These are phyloP conservation scores for Mortierella sp. DNA, from an alignment of 371 early-diverging fungal genomes.

Conservation along the genomic window DNA sequence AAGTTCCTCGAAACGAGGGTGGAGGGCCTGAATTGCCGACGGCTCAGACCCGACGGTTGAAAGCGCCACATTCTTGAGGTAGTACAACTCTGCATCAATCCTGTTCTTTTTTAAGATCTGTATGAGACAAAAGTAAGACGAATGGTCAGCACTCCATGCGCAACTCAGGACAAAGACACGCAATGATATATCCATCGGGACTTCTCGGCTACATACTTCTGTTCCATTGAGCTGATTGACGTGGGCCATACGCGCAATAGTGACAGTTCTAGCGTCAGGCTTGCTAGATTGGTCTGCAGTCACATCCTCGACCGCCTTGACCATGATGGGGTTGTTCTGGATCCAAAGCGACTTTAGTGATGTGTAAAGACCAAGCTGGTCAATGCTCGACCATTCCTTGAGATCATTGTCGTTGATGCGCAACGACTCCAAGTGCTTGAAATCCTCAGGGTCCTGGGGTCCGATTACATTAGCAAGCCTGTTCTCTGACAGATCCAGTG, in stretches of 20 bases:
- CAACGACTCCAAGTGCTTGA: slow-evolving; percentile 31
- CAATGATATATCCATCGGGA: no score
- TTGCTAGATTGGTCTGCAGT: background rate
- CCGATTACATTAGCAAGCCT: slow-evolving; percentile 24
- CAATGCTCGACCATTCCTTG: slow-evolving; percentile 42
- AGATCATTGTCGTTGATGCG: slow-evolving; percentile 38
- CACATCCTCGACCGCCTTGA: background rate
- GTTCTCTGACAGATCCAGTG: slow-evolving; percentile 58
- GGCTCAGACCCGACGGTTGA: slow-evolving; percentile 60
- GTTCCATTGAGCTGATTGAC: slow-evolving; percentile 41
- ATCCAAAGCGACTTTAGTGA: slow-evolving; percentile 36
- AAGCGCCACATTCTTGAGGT: slow-evolving; percentile 67
- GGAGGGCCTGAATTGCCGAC: slow-evolving; percentile 58
- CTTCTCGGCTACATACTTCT: slow-evolving; percentile 26
- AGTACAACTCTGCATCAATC: slow-evolving; percentile 83
- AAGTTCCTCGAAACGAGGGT: slow-evolving; percentile 73
- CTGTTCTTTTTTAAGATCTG: slow-evolving; percentile 68
- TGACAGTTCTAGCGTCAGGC: slow-evolving; percentile 20
- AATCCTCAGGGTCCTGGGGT: slow-evolving; percentile 37
- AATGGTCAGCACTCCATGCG: no score
- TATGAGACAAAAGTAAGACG: background rate
- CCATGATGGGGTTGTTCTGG: slow-evolving; percentile 35
- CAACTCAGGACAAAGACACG: no score
- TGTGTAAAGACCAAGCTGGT: slow-evolving; percentile 31
- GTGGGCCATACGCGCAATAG: slow-evolving; percentile 35